Evolutionary conservation across 2,329 filamentous ascomycete genomes (phyloP).

Genomic region (Ophiocordyceps camponoti-rufipedis): DNA sequence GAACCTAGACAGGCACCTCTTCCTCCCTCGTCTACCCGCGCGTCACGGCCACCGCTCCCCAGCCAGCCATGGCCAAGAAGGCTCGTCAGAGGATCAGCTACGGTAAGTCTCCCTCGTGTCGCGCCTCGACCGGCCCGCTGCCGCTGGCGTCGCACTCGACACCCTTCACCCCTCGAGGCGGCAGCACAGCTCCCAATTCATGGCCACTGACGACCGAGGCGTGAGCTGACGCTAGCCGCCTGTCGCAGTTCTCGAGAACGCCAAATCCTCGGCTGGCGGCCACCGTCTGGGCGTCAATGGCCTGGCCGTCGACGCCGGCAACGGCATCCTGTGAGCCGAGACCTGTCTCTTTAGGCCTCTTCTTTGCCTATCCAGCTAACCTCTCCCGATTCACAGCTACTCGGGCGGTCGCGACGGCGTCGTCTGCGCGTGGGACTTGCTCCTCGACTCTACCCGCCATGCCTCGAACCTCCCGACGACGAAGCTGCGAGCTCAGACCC

Average conservation of each 20-base stretch:
- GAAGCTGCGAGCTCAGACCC: slow-evolving; percentile 40
- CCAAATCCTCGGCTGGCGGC: slow-evolving; percentile 46
- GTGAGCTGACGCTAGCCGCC: not conserved
- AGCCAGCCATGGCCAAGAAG: slow-evolving; percentile 41
- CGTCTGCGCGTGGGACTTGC: slow-evolving; percentile 87
- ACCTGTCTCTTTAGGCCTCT: not conserved
- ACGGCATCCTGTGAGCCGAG: slow-evolving; percentile 62
- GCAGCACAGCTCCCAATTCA: not conserved
- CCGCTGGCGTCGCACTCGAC: not conserved
- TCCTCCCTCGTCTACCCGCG: not conserved
- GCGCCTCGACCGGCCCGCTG: not conserved
- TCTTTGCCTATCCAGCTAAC: not conserved
- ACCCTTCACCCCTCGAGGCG: not conserved
- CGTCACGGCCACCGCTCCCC: not conserved
- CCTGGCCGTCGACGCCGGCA: slow-evolving; percentile 66
- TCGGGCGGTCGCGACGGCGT: slow-evolving; percentile 90
- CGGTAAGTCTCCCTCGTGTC: slow-evolving; percentile 22
- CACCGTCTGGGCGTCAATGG: slow-evolving; percentile 93
- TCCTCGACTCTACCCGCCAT: slow-evolving; percentile 41
- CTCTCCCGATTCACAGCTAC: slow-evolving; percentile 40
- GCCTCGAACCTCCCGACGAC: slow-evolving; percentile 23
- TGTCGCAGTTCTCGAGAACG: slow-evolving; percentile 35
- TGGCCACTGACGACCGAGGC: slow-evolving; percentile 1
- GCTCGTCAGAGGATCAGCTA: slow-evolving; percentile 54
- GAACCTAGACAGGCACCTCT: too few species aligned